Conservation (phyloP, 1,139 yeast genomes). For the Magnusiomyces tetraspermus region DNA sequence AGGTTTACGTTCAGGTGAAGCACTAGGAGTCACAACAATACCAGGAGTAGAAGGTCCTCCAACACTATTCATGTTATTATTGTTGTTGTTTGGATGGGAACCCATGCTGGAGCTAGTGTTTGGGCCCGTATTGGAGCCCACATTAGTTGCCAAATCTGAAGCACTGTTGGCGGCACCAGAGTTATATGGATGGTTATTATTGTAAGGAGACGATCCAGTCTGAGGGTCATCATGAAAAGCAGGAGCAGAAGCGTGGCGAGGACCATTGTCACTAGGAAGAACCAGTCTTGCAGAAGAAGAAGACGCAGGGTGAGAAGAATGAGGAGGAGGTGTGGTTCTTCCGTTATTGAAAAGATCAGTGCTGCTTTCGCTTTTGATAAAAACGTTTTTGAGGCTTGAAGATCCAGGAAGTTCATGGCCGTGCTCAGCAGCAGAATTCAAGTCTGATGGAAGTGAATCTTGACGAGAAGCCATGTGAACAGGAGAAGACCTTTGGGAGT, state of each 20-base stretch:
- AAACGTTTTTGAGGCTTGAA: neutral
- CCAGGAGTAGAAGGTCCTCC: neutral
- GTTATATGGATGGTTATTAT: no score
- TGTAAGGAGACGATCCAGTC: neutral
- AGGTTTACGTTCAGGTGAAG: neutral
- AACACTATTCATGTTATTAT: no score
- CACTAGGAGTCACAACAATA: neutral
- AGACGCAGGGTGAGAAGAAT: no score
- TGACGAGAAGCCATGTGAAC: constrained; percentile 24
- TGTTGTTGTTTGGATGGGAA: no score
- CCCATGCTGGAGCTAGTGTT: no score
- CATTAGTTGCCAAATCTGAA: neutral
- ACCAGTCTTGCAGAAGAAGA: neutral
- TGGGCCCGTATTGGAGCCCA: no score
- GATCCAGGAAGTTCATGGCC: neutral
- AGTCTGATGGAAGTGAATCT: constrained; percentile 26
- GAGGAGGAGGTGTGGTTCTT: neutral
- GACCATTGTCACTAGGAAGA: neutral
- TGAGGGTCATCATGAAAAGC: neutral
- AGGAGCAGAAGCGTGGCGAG: neutral
- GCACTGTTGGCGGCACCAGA: neutral
- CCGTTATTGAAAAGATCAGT: neutral
- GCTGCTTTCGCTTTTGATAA: neutral
- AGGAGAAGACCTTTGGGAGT: constrained; percentile 3
- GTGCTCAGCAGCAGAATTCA: constrained; percentile 15